These are phyloP conservation scores for Suzukiozyma palmioleophila DNA, from an alignment of 1,139 yeast species.

Conservation along the genomic window DNA sequence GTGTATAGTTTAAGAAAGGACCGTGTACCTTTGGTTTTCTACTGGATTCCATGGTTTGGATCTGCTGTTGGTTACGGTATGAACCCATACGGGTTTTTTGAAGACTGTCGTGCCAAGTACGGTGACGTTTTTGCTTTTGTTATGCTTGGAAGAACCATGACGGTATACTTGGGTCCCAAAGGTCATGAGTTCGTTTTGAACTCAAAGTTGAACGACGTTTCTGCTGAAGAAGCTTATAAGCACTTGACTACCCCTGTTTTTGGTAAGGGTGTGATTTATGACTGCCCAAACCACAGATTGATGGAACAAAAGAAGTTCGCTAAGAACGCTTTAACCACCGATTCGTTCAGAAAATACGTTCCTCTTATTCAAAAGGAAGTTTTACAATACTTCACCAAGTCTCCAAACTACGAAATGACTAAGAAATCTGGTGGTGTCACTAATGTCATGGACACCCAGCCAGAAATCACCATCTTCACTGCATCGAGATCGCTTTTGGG, in stretches of 20 bases:
- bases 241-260: slow-evolving; percentile 97
- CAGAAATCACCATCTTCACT: slow-evolving; percentile 94
- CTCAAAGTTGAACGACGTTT: slow-evolving; percentile 83
- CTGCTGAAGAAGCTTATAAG: slow-evolving; percentile 94
- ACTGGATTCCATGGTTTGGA: slow-evolving; percentile 96
- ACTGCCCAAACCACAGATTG: slow-evolving; percentile 86
- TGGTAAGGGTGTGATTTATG: slow-evolving; percentile 95
- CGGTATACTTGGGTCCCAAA: slow-evolving; percentile 93
- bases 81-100: slow-evolving; percentile 89
- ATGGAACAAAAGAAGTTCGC: slow-evolving; percentile 99
- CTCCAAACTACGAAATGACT: slow-evolving; percentile 41
- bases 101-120: slow-evolving; percentile 67
- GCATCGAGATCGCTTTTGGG: slow-evolving; percentile 91
- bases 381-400: slow-evolving; percentile 52
- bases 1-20: slow-evolving; percentile 69
- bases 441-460: slow-evolving; percentile 80
- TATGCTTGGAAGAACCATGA: slow-evolving; percentile 86
- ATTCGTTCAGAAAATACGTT: slow-evolving; percentile 79
- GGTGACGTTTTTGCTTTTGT: slow-evolving; percentile 93
- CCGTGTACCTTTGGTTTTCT: slow-evolving; percentile 83
- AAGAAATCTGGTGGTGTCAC: slow-evolving; percentile 46
- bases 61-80: slow-evolving; percentile 85
- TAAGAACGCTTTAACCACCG: slow-evolving; percentile 81
- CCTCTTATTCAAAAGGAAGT: slow-evolving; percentile 85
- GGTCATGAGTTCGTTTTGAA: slow-evolving; percentile 96